These are phyloP conservation scores for Russula vinacea DNA, from an alignment of 768 basidiomycete species.

Conservation along the genomic window DNA sequence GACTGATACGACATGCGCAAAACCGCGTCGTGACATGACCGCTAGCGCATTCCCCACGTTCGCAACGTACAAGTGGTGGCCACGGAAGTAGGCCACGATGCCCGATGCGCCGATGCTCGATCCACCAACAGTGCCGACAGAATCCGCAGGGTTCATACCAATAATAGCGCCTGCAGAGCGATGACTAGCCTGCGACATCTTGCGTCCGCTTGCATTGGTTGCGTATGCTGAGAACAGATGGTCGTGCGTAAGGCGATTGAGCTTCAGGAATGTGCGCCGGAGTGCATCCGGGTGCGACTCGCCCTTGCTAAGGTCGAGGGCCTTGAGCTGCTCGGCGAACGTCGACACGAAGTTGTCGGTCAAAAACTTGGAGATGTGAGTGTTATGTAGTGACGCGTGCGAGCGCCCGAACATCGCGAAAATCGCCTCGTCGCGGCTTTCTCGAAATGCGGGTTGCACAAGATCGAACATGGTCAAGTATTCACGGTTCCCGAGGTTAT, in stretches of 20 bases:
- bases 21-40: conserved; percentile 75
- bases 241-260: conserved; percentile 81
- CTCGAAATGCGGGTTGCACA: conserved; percentile 82
- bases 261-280: conserved; percentile 79
- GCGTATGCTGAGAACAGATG: conserved; percentile 47
- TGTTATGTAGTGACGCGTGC: conserved; percentile 55
- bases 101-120: conserved; percentile 76
- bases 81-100: conserved; percentile 79
- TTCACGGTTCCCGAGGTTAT: conserved; percentile 78
- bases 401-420: conserved; percentile 95
- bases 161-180: conserved; percentile 24
- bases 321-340: conserved; percentile 57
- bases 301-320: conserved; percentile 39
- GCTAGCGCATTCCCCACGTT: conserved; percentile 88
- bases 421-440: conserved; percentile 72
- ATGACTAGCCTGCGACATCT: conserved; percentile 61
- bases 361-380: conserved; percentile 75
- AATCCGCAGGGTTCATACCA: conserved; percentile 41
- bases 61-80: conserved; percentile 79
- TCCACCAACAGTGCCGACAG: conserved; percentile 39
- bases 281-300: conserved; percentile 74
- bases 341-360: conserved; percentile 72
- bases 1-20: conserved; percentile 67
- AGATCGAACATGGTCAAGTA: conserved; percentile 88
- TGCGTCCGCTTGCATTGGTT: conserved; percentile 44